A percentile compares a stretch with the other conserved stretches of the same genome.
Conservation (phyloP, 2,329 filamentous ascomycete species). For the Bimuria novae-zelandiae region DNA sequence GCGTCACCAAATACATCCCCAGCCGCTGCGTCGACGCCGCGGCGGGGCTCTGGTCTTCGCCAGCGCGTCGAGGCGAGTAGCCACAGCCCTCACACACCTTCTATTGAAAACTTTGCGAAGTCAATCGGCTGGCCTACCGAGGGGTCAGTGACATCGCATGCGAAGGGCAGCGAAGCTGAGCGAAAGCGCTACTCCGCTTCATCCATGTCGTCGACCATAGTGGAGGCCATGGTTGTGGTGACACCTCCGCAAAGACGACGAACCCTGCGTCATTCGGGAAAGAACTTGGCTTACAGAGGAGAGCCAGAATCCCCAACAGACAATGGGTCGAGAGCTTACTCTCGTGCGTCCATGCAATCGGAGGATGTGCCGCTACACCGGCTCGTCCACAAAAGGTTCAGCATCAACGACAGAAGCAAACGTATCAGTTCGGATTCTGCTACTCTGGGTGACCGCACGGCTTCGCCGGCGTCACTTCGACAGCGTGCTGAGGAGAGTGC, state of each 20-base stretch:
- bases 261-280: slow-evolving; percentile 59
- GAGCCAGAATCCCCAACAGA: slow-evolving; percentile 39
- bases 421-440: slow-evolving; percentile 38
- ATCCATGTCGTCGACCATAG: slow-evolving; percentile 60
- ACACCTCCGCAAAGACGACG: slow-evolving; percentile 51
- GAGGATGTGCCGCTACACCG: slow-evolving; percentile 52
- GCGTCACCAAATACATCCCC: slow-evolving; percentile 29
- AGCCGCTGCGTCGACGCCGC: slow-evolving; percentile 22
- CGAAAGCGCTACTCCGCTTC: slow-evolving; percentile 54
- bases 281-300: slow-evolving; percentile 57
- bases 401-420: slow-evolving; percentile 52
- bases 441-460: slow-evolving; percentile 29
- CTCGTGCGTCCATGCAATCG: slow-evolving; percentile 52
- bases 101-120: slow-evolving; percentile 55
- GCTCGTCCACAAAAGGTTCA: slow-evolving; percentile 56
- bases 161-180: slow-evolving; percentile 34
- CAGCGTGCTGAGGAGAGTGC: slow-evolving; percentile 33
- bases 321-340: slow-evolving; percentile 50
- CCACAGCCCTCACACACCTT: slow-evolving; percentile 41
- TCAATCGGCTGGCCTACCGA: slow-evolving; percentile 56
- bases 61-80: slow-evolving; percentile 41
- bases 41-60: slow-evolving; percentile 35
- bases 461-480: slow-evolving; percentile 36
- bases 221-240: slow-evolving; percentile 60
- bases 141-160: slow-evolving; percentile 31